A percentile compares a stretch with the other conserved stretches of the same genome.
phyloP scores from a whole-genome alignment of 2,329 filamentous ascomycete genomes.

The Exophiala xenobiotica region DNA sequence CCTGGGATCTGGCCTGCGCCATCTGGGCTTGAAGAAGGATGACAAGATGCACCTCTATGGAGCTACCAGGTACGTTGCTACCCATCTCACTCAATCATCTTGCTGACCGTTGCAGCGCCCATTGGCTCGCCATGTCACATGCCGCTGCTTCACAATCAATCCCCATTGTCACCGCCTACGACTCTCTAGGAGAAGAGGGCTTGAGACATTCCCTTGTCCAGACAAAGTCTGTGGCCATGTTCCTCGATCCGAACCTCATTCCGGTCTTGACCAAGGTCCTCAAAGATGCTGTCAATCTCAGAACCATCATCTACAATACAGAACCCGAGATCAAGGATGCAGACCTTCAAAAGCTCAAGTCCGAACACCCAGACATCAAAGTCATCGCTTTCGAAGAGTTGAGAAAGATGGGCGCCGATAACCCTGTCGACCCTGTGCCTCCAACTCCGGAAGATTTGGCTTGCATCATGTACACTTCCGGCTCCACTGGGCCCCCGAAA shows the following conservation, averaged over 20 bases:
- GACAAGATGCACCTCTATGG: conserved; percentile 80
- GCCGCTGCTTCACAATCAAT: conserved; percentile 79
- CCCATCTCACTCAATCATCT: not conserved
- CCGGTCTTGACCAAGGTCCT: conserved; percentile 53
- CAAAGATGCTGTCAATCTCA: conserved; percentile 52
- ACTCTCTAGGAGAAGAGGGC: conserved; percentile 38
- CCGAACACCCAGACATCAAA: conserved; percentile 50
- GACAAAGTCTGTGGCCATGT: conserved; percentile 37
- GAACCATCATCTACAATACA: conserved; percentile 56
- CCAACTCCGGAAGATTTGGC: conserved; percentile 72
- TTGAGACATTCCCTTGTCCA: conserved; percentile 37
- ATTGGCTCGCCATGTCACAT: conserved; percentile 84
- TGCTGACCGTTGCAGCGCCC: conserved; percentile 52
- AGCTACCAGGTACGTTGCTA: conserved; percentile 65
- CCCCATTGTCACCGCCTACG: conserved; percentile 71
- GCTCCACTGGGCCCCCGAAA: conserved; percentile 81
- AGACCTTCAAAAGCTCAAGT: conserved; percentile 52
- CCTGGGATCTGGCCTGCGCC: conserved; percentile 70
- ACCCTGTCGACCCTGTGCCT: conserved; percentile 66
- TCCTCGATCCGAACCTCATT: conserved; percentile 40
- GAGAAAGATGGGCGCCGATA: conserved; percentile 55
- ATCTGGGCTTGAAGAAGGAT: conserved; percentile 66
- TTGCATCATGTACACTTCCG: conserved; percentile 77
- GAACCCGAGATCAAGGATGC: conserved; percentile 48
- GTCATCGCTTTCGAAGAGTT: conserved; percentile 54